Evolutionary conservation across 2,329 filamentous ascomycete species (phyloP), one percentile per base, ranked within the genome.

Genomic region (Cladosporium colombiae): DNA sequence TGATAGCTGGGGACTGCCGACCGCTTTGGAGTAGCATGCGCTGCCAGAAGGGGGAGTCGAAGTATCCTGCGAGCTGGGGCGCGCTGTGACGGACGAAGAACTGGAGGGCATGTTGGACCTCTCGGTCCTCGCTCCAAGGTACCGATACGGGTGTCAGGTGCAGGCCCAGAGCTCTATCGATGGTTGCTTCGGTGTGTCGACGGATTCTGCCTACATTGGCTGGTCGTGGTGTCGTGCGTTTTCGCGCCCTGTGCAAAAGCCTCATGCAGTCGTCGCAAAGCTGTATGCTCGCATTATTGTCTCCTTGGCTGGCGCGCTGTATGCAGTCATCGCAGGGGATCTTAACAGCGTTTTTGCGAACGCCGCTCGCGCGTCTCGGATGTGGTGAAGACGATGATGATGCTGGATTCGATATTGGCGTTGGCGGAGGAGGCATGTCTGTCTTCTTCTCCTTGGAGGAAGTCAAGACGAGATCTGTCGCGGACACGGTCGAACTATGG

Each of bases 41-140:
- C 53, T 73, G 70, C 71, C 71, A 73, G 64, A 72, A 73, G 1
- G 70, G 70, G 23, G 69, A 70, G 56, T 71, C 68, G 62, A 73
- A 72, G 49, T 70, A 71, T n/a, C 69, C 71, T 31, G 70, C 69
- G 1, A 73, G 60, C 31, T 72, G 68, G 27, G 70, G 71, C 21
- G 70, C 70, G 33, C 70, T 71, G 50, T 71, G 65, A 10, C 49
- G 62, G 16, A 71, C 65, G 57, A 71, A 72, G 64, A 71, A 71
- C 50, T 71, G 68, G 5, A 72, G 53, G 8, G 69, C 69, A 40
- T 70, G 69, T 46, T 71, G 70, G 29, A 70, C 68, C 16, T 68
- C 68, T 37, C 61, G 55, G 35, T 70, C 66, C 13, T 66, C 60
- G 57, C 70, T 71, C 67, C 68, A 71, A 3, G 68, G 67, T 3